Evolutionary conservation across 2,329 filamentous ascomycete genomes (phyloP), one percentile per base, ranked within the genome.

Genomic region (Sclerotinia trifoliorum): DNA sequence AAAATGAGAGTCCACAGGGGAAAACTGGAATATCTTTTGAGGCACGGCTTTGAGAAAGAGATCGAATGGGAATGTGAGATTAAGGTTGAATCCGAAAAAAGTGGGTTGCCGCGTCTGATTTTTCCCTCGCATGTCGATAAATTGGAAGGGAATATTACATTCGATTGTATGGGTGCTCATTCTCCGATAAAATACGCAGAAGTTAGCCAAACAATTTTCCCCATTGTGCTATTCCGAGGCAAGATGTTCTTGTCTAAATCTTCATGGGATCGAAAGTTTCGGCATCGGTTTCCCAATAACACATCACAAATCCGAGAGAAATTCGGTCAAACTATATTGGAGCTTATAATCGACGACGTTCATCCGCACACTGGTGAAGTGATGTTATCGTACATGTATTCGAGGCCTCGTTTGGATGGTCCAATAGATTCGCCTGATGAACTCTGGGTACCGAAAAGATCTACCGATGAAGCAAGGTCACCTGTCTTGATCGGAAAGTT

Each of bases 11-110:
- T 62, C 24, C 58, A 62, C 46, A n/a, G 46, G 21, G 44, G 58
- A 17, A 62, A 13, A 8, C 29, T 62, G 17, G 46, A 62, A 26
- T 7, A 5, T 6, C 5, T 19, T 19, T 39, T 62, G 58, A 62
- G 29, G 46, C 32, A 11, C 39, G 29, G 32, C 5, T 51, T 62
- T 24, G 46, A 51, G 29, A 2, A 51, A n/a, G 21, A 62, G 2
- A 62, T 62, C 35, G 58, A 62, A 21, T 62, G 58, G 58, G 5
- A 13, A 24, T 62, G 58, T 51, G 58, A 62, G 29, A 51, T 62
- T 13, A 39, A 51, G 58, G 21, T 29, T 51, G 32, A 32, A 32
- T 32, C 32, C 32, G n/a, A n/a, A 35, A 5, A 21, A 26, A 62
- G 5, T 15, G 58, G 46, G 10, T 51, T 29, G 10, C 46, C 58